Evolutionary conservation across 495 filamentous ascomycete genomes (phyloP), one percentile per base, ranked within the genome.

Genomic region (Glutinoglossum americanum): DNA sequence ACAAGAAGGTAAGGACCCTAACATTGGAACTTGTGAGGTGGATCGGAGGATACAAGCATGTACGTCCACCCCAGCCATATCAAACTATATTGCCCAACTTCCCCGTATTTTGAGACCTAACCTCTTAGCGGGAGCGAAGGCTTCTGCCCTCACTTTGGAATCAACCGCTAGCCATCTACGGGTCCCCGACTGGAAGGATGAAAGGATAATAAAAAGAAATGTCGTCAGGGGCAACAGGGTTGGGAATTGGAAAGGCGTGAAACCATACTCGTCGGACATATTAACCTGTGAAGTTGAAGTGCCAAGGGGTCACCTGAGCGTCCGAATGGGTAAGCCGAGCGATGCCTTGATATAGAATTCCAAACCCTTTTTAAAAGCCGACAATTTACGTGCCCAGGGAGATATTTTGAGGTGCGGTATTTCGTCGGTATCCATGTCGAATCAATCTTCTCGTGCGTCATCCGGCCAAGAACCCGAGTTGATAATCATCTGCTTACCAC

Each of bases 401-500:
- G 62, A 23, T 75, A 69, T 61, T 75, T 76, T 60, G 74, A 75
- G 61, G 71, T 80, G 30, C 71, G 76, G 55, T 77, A 70, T 63
- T 76, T 76, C 57, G 63, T 80, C 32, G 76, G 73, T 59, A 60
- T 78, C 35, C 63, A 69, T 51, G 67, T 74, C 28, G 64, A 69
- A 23, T 66, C 68, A 44, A 62, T 68, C 37, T 74, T 71, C 57
- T 65, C 71, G 71, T 73, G 60, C 23, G 72, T 56, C 9, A 33
- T 9, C 30, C 32, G 51, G 41, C 39, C 47, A 25, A 55, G 15
- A 15, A 11, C 23, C 7, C 10, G 15, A n/a, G 56, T 10, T 27
- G 41, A 21, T 21, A 33, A 26, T n/a, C n/a, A 13, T 33, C 15
- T 11, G 4, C 56, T 48, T 47, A 47, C 9, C 28, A 32, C 21